Base-by-base conservation (phyloP, 805 yeast species). In the Schwanniomyces sp. region DNA sequence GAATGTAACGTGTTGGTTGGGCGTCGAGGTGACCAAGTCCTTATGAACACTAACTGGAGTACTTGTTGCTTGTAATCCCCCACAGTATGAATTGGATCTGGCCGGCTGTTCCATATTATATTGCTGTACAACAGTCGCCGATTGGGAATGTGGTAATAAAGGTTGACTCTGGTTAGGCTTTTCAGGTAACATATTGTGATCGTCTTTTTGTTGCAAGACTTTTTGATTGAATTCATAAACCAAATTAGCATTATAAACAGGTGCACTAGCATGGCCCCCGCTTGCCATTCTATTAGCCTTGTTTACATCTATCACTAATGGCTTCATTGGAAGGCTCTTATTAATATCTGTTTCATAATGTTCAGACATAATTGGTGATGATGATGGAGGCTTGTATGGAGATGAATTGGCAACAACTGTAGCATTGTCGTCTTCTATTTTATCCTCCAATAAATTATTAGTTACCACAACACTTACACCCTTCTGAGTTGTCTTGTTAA, bases 341-440 rank as follows among this genome's bases (percentile, higher is more conserved):
- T 46, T 39, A 5, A 32, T 32, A 14, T 32, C 21, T 14, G 36
- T 14, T 7, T n/a, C 43, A 43, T 17, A 44, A 37, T 16, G 18
- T 7, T 32, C 21, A 4, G 17, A 8, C 7, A 7, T 8, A 21
- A 21, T 37, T 12, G 21, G 18, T 10, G 25, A 34, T 0, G 69
- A 66, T 5, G 68, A 59, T 14, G 28, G 17, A 1, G 55, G 39
- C 45, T 61, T 63, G 12, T 52, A 51, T 0, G 78, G 78, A 7
- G 76, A 72, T 2, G 76, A 66, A 40, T 69, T 67, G 1, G 74
- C 77, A 9, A 71, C 40, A 7, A 70, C 73, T 1, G 78, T 72
- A 39, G 65, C 75, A 47, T 70, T 69, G 28, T 72, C 77, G 39
- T 67, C 69, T 3, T 30, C 38, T 9, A 29, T 25, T n/a, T 12